Evolutionary conservation across 2,329 filamentous ascomycete genomes (phyloP), one percentile per base, ranked within the genome.

Genomic region (Colletotrichum lindemuthianum): DNA sequence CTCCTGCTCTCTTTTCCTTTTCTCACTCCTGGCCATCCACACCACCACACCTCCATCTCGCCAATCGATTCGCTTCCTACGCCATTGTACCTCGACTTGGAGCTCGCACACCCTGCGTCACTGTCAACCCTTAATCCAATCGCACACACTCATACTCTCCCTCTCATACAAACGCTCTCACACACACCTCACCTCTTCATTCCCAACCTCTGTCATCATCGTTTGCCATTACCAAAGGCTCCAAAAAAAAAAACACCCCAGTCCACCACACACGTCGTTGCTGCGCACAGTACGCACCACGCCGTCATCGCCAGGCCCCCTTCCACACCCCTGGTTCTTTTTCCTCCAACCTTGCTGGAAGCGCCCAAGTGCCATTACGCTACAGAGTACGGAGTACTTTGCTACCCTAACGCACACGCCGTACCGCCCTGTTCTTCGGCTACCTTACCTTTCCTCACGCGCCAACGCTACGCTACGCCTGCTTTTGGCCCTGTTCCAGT

Each of bases 131-230:
- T 24, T 4, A 24, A 24, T 24, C 24, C 24, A 24, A 24, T 24
- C 24, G 24, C 24, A 24, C 24, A 24, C 24, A 24, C 24, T 10
- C 43, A 45, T 16, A n/a, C 43, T 16, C 43, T 45, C 39, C 39
- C 39, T n/a, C 44, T 32, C 33, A 52, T 8, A 39, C 56, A 34
- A 33, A 40, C 56, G 24, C 4, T 3, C 24, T 3, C 24, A 43
- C 40, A 11, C 60, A 49, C 57, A 48, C 52, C 51, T 45, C 40
- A 55, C 45, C 11, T 6, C 36, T 47, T 58, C 13, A 15, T 56
- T 40, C 50, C 58, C 43, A 50, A 60, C 50, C 43, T 61, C 51
- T 61, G 57, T 65, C 61, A 65, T 65, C 61, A 61, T 65, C 47
- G 47, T 16, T 52, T 51, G 12, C 39, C 56, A 4, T 51, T 51